Evolutionary conservation across 1,284 basidiomycete species (phyloP), one percentile per base, ranked within the genome.

Genomic region (Neonothopanus nambi): DNA sequence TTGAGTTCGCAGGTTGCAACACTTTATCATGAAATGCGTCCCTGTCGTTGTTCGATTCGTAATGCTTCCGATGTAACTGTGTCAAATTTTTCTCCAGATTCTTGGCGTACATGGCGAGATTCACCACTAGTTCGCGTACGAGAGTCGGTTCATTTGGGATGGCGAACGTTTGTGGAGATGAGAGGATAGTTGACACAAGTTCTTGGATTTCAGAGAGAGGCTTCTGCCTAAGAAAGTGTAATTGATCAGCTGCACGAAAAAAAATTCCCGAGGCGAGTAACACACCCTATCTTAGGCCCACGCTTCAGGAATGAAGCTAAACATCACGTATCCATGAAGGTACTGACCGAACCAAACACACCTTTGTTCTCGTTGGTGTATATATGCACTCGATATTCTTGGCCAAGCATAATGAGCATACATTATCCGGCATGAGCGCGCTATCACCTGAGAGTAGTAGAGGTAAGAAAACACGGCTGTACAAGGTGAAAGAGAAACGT

Each of bases 401-500:
- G 24, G 36, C 40, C 13, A 24, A 11, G 30, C n/a, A n/a, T n/a
- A n/a, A n/a, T n/a, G n/a, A n/a, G n/a, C n/a, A n/a, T n/a, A n/a
- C n/a, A n/a, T n/a, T n/a, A n/a, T n/a, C n/a, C n/a, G n/a, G n/a
- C n/a, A n/a, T n/a, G n/a, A n/a, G n/a, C n/a, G n/a, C n/a, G 36
- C 36, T 38, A 40, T 48, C 23, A 39, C 47, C 47, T 48, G 35
- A 36, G 9, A 8, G 20, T 15, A 48, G 15, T 9, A n/a, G 15
- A 49, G 37, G 12, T 28, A 3, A 26, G n/a, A 12, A 11, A 5
- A 5, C 0, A 60, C 78, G 8, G 72, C 69, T 3, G 56, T 68
- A 9, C 67, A 67, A 3, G 80, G 77, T 53, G 63, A 64, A 9
- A 79, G 57, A 78, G 76, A 3, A 71, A 66, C 37, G 68, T 80